These are phyloP conservation scores for Metschnikowia noctiluminum DNA, from an alignment of 805 yeast species.

Conservation along the genomic window DNA sequence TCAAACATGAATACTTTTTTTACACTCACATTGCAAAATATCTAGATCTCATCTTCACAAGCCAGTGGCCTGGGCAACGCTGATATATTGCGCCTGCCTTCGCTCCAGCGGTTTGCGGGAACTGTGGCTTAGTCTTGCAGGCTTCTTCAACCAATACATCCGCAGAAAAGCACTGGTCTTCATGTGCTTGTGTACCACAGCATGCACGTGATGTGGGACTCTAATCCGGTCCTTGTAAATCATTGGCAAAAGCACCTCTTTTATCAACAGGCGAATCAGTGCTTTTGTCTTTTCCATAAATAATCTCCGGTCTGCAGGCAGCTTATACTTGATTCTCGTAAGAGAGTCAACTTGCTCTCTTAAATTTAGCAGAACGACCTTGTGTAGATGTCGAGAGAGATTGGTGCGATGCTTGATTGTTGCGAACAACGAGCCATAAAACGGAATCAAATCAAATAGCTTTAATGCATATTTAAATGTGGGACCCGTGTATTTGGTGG, in stretches of 20 bases:
- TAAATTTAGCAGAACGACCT: constrained; percentile 35
- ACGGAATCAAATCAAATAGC: constrained; percentile 34
- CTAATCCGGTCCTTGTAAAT: constrained; percentile 16
- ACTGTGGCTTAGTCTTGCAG: background rate
- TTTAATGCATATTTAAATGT: constrained; percentile 28
- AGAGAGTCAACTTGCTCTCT: constrained; percentile 38
- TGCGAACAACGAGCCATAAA: constrained; percentile 27
- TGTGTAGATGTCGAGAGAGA: constrained; percentile 33
- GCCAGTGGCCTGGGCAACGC: constrained; percentile 4
- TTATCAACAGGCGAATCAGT: constrained; percentile 28
- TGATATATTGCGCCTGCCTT: constrained; percentile 7
- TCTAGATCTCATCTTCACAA: background rate
- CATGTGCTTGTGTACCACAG: constrained; percentile 27
- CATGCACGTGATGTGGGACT: constrained; percentile 19
- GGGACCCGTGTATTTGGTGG: constrained; percentile 16
- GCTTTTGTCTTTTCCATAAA: constrained; percentile 27
- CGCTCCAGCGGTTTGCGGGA: constrained; percentile 4
- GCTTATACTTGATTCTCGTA: constrained; percentile 33
- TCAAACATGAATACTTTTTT: too few relatives aligned
- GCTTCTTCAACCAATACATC: constrained; percentile 29
- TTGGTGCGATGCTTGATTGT: constrained; percentile 22
- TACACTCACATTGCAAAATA: too few relatives aligned
- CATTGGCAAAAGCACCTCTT: constrained; percentile 25
- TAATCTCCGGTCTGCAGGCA: constrained; percentile 24
- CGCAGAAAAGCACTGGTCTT: constrained; percentile 26